Base-by-base conservation (phyloP, 768 basidiomycete species). In the Omphalotus guepiniiformis region DNA sequence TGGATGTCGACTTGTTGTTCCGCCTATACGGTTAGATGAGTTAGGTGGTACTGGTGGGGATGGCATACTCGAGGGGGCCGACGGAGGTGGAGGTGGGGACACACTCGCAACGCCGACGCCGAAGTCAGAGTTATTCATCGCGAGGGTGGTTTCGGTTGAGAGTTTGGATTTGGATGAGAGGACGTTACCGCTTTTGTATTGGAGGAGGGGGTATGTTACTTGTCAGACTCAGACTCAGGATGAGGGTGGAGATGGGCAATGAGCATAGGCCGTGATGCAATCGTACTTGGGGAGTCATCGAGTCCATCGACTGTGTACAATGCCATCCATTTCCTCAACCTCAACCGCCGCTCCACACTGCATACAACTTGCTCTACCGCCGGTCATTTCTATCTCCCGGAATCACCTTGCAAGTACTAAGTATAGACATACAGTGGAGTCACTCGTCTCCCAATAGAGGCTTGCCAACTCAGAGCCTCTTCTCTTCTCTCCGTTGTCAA, bases 101-200 rank as follows among this genome's bases (percentile, higher is more conserved):
- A 41, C 15, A 29, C 41, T 23, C 43, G 28, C 57, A 48, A 8
- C 49, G 19, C 15, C 30, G 57, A 42, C 48, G n/a, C 49, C 70
- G 60, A 55, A 61, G 18, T 86, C 83, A 30, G 85, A 92, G 69
- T 65, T 94, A 34, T 93, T 91, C 64, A 80, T 94, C 52, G 91
- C 88, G 12, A 69, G 74, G n/a, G 90, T 94, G 9, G 64, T 80
- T 25, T 66, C 80, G 22, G 83, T 93, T 11, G 50, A 51, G 32
- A 42, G 28, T 4, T 15, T 50, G 9, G 28, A 27, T 16, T 22
- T 26, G 38, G 45, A 47, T 37, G 45, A 30, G n/a, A 16, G 22
- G 12, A 21, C 37, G 25, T 21, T 41, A 23, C 50, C 50, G 21
- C 40, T 51, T 16, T 21, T 51, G 18, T 47, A 51, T 21, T 38